These are phyloP conservation scores for Yueomyces sp. DNA, from an alignment of 805 yeast species.

Conservation along the genomic window DNA sequence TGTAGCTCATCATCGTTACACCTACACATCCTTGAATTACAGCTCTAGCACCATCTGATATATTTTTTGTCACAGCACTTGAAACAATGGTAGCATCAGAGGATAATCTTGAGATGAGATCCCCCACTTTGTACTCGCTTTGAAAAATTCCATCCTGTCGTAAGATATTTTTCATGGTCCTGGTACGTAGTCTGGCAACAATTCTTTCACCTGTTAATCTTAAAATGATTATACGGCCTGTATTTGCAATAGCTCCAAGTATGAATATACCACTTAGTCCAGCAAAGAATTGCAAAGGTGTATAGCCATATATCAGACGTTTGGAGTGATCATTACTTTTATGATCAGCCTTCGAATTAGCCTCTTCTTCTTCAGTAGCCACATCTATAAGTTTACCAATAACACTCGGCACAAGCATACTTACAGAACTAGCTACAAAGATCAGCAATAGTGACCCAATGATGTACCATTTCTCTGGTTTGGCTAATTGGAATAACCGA, in stretches of 20 bases:
- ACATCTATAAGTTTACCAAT: constrained; percentile 81
- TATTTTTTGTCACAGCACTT: constrained; percentile 72
- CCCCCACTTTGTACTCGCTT: constrained; percentile 85
- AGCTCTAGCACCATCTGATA: constrained; percentile 86
- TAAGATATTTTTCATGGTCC: constrained; percentile 62
- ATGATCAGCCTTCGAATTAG: constrained; percentile 9
- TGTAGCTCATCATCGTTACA: constrained; percentile 79
- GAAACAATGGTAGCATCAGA: constrained; percentile 84
- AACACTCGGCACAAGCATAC: constrained; percentile 69
- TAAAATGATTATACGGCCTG: constrained; percentile 63
- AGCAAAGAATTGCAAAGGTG: constrained; percentile 49
- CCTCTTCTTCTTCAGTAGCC: constrained; percentile 24
- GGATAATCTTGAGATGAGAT: constrained; percentile 74
- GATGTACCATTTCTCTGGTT: constrained; percentile 42
- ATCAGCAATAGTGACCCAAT: constrained; percentile 51
- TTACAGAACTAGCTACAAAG: constrained; percentile 58
- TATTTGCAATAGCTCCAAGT: constrained; percentile 66
- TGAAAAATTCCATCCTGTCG: constrained; percentile 82
- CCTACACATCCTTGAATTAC: constrained; percentile 76
- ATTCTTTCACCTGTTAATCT: constrained; percentile 75
- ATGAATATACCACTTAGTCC: constrained; percentile 50
- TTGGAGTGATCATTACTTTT: constrained; percentile 19
- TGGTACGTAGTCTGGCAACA: constrained; percentile 70
- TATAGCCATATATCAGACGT: constrained; percentile 40
- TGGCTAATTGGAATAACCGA: constrained; percentile 41